Evolutionary conservation across 2,329 filamentous ascomycete species (phyloP).

Genomic region (Fusarium veterinarium): DNA sequence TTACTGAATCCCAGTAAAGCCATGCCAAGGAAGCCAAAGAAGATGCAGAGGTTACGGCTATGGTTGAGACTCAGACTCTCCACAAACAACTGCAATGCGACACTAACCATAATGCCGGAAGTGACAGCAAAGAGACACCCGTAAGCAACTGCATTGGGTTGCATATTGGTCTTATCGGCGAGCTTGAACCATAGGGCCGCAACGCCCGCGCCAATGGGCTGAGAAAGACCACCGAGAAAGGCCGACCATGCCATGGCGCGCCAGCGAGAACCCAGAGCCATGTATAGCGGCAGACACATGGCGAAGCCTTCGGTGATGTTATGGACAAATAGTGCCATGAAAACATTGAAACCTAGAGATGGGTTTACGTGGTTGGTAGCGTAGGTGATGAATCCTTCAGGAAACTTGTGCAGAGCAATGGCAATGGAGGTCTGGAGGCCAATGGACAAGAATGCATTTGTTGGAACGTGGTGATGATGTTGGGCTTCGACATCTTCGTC

Average conservation of each 20-base stretch:
- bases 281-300: constrained; percentile 90
- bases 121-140: constrained; percentile 89
- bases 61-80: constrained; percentile 88
- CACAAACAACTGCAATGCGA: constrained; percentile 88
- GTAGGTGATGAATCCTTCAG: constrained; percentile 89
- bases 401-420: constrained; percentile 95
- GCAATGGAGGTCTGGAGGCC: constrained; percentile 96
- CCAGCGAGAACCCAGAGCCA: constrained; percentile 83
- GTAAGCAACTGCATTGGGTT: constrained; percentile 70
- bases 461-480: constrained; percentile 95
- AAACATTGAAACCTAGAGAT: constrained; percentile 87
- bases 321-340: constrained; percentile 95
- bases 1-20: constrained; percentile 85
- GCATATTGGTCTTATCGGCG: constrained; percentile 63
- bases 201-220: constrained; percentile 85
- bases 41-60: constrained; percentile 79
- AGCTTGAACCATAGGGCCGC: constrained; percentile 89
- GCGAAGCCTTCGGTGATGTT: constrained; percentile 98
- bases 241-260: constrained; percentile 88
- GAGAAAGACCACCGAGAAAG: constrained; percentile 84
- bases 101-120: constrained; percentile 94
- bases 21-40: constrained; percentile 89
- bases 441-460: constrained; percentile 92
- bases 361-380: constrained; percentile 98
- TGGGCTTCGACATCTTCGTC: constrained; percentile 62